Conservation (phyloP, 331 rosid genomes). For the Quercus tomentella region DNA sequence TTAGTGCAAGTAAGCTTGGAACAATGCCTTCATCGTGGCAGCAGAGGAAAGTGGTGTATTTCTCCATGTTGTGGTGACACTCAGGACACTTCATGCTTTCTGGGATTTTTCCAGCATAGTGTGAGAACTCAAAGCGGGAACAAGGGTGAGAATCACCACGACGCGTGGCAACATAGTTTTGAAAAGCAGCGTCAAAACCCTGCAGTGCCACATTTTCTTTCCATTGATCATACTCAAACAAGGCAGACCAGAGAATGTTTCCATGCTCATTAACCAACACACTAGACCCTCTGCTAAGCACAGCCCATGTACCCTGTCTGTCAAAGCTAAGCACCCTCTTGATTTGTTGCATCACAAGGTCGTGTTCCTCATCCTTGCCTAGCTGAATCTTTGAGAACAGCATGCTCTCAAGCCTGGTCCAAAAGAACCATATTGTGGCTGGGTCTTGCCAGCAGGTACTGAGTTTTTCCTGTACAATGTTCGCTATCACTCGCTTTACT, state of each 20-base stretch:
- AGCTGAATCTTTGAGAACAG: constrained; percentile 47
- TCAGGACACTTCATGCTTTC: constrained; percentile 43
- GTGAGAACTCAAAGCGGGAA: constrained; percentile 39
- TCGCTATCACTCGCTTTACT: constrained; percentile 18
- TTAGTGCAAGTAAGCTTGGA: too few relatives aligned
- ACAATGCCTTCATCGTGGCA: constrained; percentile 31
- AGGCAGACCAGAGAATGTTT: constrained; percentile 11
- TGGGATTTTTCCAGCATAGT: constrained; percentile 38
- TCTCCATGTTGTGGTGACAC: constrained; percentile 38
- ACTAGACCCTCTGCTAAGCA: constrained; percentile 30
- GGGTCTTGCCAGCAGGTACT: constrained; percentile 37
- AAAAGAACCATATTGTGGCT: constrained; percentile 46
- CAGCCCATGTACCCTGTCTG: constrained; percentile 33
- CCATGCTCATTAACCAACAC: constrained; percentile 39
- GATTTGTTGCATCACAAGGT: constrained; percentile 39
- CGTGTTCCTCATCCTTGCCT: constrained; percentile 15
- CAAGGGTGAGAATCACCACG: constrained; percentile 30
- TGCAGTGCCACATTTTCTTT: constrained; percentile 11
- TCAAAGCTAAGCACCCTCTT: constrained; percentile 41
- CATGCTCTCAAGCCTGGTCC: constrained; percentile 57
- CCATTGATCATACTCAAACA: constrained; percentile 38
- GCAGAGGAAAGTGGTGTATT: constrained; percentile 41
- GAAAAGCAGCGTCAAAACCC: constrained; percentile 26
- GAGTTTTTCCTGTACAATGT: constrained; percentile 27
- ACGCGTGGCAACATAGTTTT: constrained; percentile 20